phyloP scores from a whole-genome alignment of 73 alveolate genomes.

The Tetrahymena borealis region DNA sequence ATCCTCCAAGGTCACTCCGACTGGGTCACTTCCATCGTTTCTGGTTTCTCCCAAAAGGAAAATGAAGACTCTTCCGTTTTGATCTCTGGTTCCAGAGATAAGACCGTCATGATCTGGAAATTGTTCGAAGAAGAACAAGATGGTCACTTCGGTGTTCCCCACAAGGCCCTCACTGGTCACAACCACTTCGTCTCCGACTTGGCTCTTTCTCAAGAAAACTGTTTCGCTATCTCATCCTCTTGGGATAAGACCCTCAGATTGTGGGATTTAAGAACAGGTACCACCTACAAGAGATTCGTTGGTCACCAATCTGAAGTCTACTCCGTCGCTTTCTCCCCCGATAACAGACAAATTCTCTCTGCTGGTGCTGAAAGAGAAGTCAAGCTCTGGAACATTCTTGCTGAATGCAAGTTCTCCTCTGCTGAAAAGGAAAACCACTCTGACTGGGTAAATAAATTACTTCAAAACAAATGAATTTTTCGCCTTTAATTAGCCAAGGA shows the following conservation, averaged over 20 bases:
- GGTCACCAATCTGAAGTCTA: constrained; percentile 87
- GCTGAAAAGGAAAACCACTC: constrained; percentile 16
- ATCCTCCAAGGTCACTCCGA: constrained; percentile 33
- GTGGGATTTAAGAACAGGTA: constrained; percentile 85
- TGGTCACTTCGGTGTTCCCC: constrained; percentile 54
- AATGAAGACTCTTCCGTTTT: constrained; percentile 46
- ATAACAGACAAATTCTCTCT: constrained; percentile 85
- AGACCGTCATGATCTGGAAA: constrained; percentile 59
- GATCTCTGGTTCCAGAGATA: constrained; percentile 71
- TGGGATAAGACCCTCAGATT: constrained; percentile 95
- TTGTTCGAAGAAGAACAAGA: constrained; percentile 44
- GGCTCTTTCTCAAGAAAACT: constrained; percentile 78
- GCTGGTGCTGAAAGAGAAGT: constrained; percentile 88
- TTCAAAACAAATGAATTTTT: background rate
- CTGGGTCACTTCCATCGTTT: constrained; percentile 41
- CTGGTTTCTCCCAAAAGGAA: constrained; percentile 35
- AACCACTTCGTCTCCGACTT: constrained; percentile 84
- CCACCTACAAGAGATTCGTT: constrained; percentile 74
- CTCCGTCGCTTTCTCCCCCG: constrained; percentile 87
- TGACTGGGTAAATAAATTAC: constrained; percentile 28
- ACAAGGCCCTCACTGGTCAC: constrained; percentile 70
- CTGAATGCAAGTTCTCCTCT: constrained; percentile 68
- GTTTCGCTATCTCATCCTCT: constrained; percentile 78
- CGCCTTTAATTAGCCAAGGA: no score
- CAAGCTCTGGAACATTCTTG: constrained; percentile 90